A percentile compares a stretch with the other conserved stretches of the same genome.
Conservation (phyloP, 1,284 basidiomycete genomes). For the Fomitopsis palustris region DNA sequence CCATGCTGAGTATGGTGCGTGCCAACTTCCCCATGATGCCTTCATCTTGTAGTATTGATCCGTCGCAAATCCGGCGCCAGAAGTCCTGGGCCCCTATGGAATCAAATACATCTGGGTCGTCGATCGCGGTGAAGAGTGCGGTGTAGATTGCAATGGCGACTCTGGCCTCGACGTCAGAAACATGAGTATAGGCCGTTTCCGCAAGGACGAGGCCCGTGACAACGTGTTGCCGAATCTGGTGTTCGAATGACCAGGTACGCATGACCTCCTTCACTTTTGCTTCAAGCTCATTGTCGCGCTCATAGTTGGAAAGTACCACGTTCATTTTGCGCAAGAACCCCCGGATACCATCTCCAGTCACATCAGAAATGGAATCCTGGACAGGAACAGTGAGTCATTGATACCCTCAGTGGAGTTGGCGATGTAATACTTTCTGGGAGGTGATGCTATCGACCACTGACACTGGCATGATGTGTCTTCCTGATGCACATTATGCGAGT, state of each 20-base stretch:
- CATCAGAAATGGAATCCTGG: neutral
- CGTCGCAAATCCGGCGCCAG: neutral
- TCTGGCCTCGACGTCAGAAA: constrained; percentile 2
- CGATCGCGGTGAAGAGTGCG: constrained; percentile 1
- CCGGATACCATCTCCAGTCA: neutral
- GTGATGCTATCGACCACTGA: no score
- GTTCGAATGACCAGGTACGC: constrained; percentile 1
- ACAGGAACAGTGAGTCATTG: no score
- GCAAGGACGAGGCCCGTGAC: neutral
- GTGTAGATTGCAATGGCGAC: constrained; percentile 3
- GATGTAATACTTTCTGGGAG: no score
- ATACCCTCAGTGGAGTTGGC: no score
- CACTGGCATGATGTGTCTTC: no score
- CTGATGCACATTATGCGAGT: no score
- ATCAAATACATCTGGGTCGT: constrained; percentile 1
- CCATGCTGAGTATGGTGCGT: constrained; percentile 6
- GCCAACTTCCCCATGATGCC: constrained; percentile 10
- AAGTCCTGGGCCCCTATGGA: neutral
- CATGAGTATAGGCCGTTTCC: constrained; percentile 1
- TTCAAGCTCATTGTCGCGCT: constrained; percentile 3
- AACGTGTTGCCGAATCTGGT: neutral
- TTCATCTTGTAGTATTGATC: neutral
- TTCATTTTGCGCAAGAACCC: neutral
- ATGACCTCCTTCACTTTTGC: neutral
- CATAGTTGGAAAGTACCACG: neutral